These are phyloP conservation scores for Xylaria telfairii DNA, from an alignment of 495 filamentous ascomycete genomes.

Conservation along the genomic window DNA sequence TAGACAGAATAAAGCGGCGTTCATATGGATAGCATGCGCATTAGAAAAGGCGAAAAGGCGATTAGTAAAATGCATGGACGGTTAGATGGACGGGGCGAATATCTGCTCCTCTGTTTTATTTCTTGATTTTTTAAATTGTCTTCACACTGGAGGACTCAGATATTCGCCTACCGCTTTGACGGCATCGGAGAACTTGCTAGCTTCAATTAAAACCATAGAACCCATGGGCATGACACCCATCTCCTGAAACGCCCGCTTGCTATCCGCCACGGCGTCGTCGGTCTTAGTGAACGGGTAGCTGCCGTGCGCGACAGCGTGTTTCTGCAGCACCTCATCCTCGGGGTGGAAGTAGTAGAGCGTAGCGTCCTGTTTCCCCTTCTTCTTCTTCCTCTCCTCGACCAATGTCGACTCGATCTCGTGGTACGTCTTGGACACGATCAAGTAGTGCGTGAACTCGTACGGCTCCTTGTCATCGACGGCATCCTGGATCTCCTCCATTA, in stretches of 20 bases:
- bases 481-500: slow-evolving; percentile 89
- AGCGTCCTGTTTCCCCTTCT: slow-evolving; percentile 72
- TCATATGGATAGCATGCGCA: slow-evolving; percentile 16
- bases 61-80: slow-evolving; percentile 12
- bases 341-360: slow-evolving; percentile 88
- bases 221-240: slow-evolving; percentile 85
- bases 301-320: slow-evolving; percentile 68
- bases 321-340: slow-evolving; percentile 89
- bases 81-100: background rate
- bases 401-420: slow-evolving; percentile 82
- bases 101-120: slow-evolving; percentile 19
- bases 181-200: slow-evolving; percentile 66
- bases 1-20: background rate
- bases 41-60: slow-evolving; percentile 1
- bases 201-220: slow-evolving; percentile 79
- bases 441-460: slow-evolving; percentile 90
- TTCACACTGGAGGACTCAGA: slow-evolving; percentile 56
- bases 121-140: slow-evolving; percentile 26
- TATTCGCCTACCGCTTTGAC: slow-evolving; percentile 75
- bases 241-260: slow-evolving; percentile 93
- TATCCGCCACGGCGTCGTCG: slow-evolving; percentile 80
- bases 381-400: slow-evolving; percentile 69
- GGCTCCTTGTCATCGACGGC: slow-evolving; percentile 91
- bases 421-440: slow-evolving; percentile 90
- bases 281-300: slow-evolving; percentile 79